Evolutionary conservation across 805 yeast species (phyloP).

Genomic region (Blastobotrys terrestris): DNA sequence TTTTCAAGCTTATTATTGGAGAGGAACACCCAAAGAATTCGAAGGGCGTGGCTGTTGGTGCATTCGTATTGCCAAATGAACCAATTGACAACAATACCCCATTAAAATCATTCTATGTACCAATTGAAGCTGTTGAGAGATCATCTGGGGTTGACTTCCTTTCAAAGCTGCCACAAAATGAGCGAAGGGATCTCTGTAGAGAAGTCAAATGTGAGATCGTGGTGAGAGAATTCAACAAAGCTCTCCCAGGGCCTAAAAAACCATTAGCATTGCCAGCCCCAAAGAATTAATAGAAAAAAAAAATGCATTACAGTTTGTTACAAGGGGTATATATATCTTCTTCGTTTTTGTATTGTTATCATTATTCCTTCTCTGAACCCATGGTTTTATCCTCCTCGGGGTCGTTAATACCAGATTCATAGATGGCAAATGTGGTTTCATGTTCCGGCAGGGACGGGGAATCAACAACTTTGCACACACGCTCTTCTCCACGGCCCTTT

Average conservation of each 20-base stretch:
- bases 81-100: constrained; percentile 65
- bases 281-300: neutral
- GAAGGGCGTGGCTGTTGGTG: constrained; percentile 65
- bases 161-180: constrained; percentile 50
- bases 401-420: constrained; percentile 95
- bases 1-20: constrained; percentile 84
- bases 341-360: neutral
- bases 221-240: constrained; percentile 65
- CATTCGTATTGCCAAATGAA: constrained; percentile 92
- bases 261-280: constrained; percentile 18
- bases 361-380: constrained; percentile 2
- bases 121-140: constrained; percentile 82
- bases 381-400: constrained; percentile 67
- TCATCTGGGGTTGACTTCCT: constrained; percentile 80
- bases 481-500: constrained; percentile 86
- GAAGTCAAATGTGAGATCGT: constrained; percentile 75
- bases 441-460: constrained; percentile 96
- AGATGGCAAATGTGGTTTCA: constrained; percentile 91
- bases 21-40: constrained; percentile 41
- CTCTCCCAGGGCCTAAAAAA: constrained; percentile 28
- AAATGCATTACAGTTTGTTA: neutral
- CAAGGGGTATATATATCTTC: constrained; percentile 2
- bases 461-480: constrained; percentile 91
- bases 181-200: constrained; percentile 60
- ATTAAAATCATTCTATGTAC: constrained; percentile 73